Base-by-base conservation (phyloP, 2,329 filamentous ascomycete genomes). In the Apiospora saccharicola region DNA sequence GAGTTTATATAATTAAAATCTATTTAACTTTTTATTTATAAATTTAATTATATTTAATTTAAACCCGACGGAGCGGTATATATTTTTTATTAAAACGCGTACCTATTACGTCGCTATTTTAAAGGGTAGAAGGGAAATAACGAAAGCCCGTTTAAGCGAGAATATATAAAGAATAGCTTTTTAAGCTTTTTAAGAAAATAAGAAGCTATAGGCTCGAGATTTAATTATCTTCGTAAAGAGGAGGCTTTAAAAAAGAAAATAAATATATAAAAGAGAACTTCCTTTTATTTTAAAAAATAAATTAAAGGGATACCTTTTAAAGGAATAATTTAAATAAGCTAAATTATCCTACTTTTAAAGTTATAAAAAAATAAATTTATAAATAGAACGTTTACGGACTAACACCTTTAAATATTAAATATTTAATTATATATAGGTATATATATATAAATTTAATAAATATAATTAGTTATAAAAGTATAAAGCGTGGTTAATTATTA, bases 371-470 rank as follows among this genome's bases (percentile, higher is more conserved):
- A 53, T 53, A 30, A 13, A 24, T 8, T 57, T 30, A n/a, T 57
- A 30, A 22, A 10, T 7, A 6, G 51, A 57, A 14, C n/a, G 10
- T 3, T 22, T 24, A 30, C 7, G 2, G 10, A 57, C 7, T 8
- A 14, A 57, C n/a, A 8, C 22, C 8, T 5, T 6, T 3, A 14
- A 14, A n/a, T 14, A 57, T 30, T 30, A 57, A 57, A 57, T 57
- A n/a, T 22, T 57, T 57, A 30, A 57, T 43, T 67, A 22, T n/a
- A 34, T 67, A 24, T 67, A 34, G 16, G 61, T 67, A 37, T 67
- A 67, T 19, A 19, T 67, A 37, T 67, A 67, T n/a, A 67, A 67
- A 26, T 67, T 67, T 19, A 19, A 67, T 43, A 67, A 67, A 19
- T 19, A 37, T 22, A 26, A 8, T 3, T 30, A 8, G 61, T 41